These are phyloP conservation scores for Ampelomyces quisqualis DNA, from an alignment of 2,329 filamentous ascomycete genomes.

Conservation along the genomic window DNA sequence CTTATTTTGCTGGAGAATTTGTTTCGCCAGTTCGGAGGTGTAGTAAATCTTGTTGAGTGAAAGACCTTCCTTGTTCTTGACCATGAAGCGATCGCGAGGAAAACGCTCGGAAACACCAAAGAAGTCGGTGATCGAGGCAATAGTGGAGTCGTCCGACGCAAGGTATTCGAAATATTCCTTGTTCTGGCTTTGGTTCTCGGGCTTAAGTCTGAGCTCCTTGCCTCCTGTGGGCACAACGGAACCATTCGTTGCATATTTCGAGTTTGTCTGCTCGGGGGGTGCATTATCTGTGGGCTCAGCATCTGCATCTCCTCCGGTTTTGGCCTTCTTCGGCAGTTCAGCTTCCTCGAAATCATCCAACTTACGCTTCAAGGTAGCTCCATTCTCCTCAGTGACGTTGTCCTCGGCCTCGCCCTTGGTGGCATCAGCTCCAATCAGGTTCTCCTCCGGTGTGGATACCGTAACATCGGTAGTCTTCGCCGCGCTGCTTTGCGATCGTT, in stretches of 20 bases:
- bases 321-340: conserved; percentile 35
- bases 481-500: conserved; percentile 17
- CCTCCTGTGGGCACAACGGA: conserved; percentile 12
- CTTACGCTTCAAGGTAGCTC: conserved; percentile 42
- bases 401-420: conserved; percentile 17
- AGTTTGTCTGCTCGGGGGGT: conserved; percentile 5
- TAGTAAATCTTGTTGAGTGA: conserved; percentile 97
- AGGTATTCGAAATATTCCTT: conserved; percentile 98
- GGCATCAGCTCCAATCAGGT: conserved; percentile 25
- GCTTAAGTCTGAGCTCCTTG: conserved; percentile 41
- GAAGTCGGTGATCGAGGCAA: conserved; percentile 76
- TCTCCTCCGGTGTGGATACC: conserved; percentile 27
- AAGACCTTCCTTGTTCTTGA: conserved; percentile 85
- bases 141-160: conserved; percentile 69
- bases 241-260: conserved; percentile 17
- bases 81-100: conserved; percentile 89
- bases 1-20: conserved; percentile 85
- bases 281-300: conserved; percentile 16
- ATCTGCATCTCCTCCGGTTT: conserved; percentile 31
- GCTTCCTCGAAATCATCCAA: conserved; percentile 41
- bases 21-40: conserved; percentile 78
- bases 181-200: conserved; percentile 50
- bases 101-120: conserved; percentile 83
- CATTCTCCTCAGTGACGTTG: conserved; percentile 15
- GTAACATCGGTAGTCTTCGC: conserved; percentile 23